A percentile compares a stretch with the other conserved stretches of the same genome.
Evolutionary conservation across 2,329 filamentous ascomycete genomes (phyloP).

Genomic region (Triangularia setosa): DNA sequence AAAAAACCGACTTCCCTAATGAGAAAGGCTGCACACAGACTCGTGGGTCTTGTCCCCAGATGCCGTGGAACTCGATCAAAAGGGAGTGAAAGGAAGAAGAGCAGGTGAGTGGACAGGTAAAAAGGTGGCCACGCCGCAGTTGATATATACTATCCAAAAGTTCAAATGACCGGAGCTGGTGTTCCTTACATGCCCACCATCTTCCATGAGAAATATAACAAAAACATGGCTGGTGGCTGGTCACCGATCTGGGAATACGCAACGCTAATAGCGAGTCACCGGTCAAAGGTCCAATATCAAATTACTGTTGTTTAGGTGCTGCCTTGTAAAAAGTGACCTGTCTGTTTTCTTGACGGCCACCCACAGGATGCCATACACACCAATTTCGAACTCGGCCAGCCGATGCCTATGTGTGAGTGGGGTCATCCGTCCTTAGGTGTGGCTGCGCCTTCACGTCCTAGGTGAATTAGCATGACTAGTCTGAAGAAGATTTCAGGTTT

Average conservation of each 20-base stretch:
- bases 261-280: slow-evolving; percentile 29
- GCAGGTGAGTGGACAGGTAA: slow-evolving; percentile 9
- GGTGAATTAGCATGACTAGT: neutral
- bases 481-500: neutral
- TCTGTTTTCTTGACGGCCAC: slow-evolving; percentile 23
- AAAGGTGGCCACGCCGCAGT: slow-evolving; percentile 12
- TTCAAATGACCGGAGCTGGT: neutral
- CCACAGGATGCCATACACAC: slow-evolving; percentile 17
- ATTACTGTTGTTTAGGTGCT: neutral
- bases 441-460: slow-evolving; percentile 12
- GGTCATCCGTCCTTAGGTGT: slow-evolving; percentile 4
- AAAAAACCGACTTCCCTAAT: slow-evolving; percentile 15
- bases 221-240: slow-evolving; percentile 15
- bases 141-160: slow-evolving; percentile 17
- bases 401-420: slow-evolving; percentile 10
- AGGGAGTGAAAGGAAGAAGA: neutral
- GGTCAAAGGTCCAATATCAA: slow-evolving; percentile 20
- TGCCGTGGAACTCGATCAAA: slow-evolving; percentile 15
- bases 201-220: neutral
- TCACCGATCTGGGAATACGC: slow-evolving; percentile 13
- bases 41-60: slow-evolving; percentile 8
- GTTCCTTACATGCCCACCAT: slow-evolving; percentile 12
- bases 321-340: slow-evolving; percentile 17
- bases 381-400: neutral
- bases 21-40: slow-evolving; percentile 5